Percentiles rank a stretch among this genome's conserved stretches.
Evolutionary conservation across 1,284 basidiomycete species (phyloP).

Genomic region (Vanrija sp.): DNA sequence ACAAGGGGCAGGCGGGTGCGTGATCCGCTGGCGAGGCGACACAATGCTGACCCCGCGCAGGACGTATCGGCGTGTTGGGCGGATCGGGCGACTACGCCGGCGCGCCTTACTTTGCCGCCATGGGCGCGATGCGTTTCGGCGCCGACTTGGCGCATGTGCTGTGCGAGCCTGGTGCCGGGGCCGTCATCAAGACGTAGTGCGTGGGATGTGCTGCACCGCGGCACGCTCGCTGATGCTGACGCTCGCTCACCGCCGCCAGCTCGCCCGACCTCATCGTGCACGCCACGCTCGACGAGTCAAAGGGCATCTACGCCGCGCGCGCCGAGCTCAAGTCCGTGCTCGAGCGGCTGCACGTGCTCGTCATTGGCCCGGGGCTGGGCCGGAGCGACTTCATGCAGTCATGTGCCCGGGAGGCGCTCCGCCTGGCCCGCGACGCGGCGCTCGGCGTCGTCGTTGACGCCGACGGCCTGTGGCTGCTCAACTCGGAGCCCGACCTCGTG

Average conservation of each 20-base stretch:
- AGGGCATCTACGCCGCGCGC: constrained; percentile 29
- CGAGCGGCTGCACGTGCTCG: constrained; percentile 80
- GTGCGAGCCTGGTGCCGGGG: constrained; percentile 83
- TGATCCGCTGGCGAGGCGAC: constrained; percentile 7
- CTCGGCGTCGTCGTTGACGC: constrained; percentile 93
- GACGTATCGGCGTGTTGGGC: constrained; percentile 87
- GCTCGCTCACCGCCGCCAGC: constrained; percentile 15
- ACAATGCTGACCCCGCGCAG: constrained; percentile 45
- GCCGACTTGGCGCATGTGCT: constrained; percentile 95
- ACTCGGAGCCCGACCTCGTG: constrained; percentile 63
- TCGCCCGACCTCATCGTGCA: constrained; percentile 88
- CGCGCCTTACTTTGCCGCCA: constrained; percentile 89
- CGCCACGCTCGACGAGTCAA: constrained; percentile 62
- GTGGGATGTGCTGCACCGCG: too few relatives aligned
- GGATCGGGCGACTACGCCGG: constrained; percentile 94
- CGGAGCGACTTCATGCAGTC: constrained; percentile 84
- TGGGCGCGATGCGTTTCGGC: constrained; percentile 80
- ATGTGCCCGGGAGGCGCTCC: constrained; percentile 55
- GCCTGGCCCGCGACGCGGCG: constrained; percentile 55
- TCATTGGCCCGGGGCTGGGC: constrained; percentile 90
- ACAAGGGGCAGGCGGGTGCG: constrained; percentile 92
- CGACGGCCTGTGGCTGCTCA: constrained; percentile 58
- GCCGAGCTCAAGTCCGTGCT: constrained; percentile 64
- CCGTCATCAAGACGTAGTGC: constrained; percentile 86
- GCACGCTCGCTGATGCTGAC: too few relatives aligned